Percentiles rank a stretch among this genome's conserved stretches.
These are phyloP conservation scores for Paramecium caudatum DNA, from an alignment of 73 alveolate genomes.

Conservation along the genomic window DNA sequence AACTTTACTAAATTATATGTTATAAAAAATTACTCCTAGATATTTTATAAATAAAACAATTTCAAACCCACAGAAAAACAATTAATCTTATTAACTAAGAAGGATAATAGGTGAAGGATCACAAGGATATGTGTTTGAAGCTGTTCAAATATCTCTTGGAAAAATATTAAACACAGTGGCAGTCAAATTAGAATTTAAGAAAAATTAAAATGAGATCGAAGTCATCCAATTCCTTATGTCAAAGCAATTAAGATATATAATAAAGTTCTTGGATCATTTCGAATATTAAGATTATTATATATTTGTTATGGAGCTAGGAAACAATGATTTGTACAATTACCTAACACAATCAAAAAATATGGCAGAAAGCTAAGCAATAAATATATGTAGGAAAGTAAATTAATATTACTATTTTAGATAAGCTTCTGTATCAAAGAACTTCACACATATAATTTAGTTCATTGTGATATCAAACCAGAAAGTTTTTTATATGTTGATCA, in stretches of 20 bases:
- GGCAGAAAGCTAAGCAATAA: background rate
- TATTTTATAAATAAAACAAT: slow-evolving; percentile 4
- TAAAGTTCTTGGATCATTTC: slow-evolving; percentile 2
- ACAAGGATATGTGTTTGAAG: slow-evolving; percentile 40
- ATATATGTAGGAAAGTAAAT: slow-evolving; percentile 22
- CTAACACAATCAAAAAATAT: background rate
- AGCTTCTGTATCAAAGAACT: slow-evolving; percentile 14
- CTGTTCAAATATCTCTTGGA: background rate
- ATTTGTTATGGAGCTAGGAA: slow-evolving; percentile 29
- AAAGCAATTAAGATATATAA: background rate
- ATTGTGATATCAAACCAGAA: slow-evolving; percentile 37
- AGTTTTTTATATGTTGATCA: background rate
- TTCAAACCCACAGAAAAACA: background rate
- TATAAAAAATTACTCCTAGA: slow-evolving; percentile 20
- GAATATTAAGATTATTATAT: background rate
- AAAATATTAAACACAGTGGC: slow-evolving; percentile 12
- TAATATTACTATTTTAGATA: background rate
- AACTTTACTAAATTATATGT: background rate
- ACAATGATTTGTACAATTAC: background rate
- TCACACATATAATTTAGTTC: background rate
- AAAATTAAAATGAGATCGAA: background rate
- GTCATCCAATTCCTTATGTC: background rate
- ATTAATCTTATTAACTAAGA: background rate
- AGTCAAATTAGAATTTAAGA: background rate
- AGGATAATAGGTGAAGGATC: slow-evolving; percentile 26